These are phyloP conservation scores for Anthracocystis setariae DNA, from an alignment of 1,284 basidiomycete species.

Conservation along the genomic window DNA sequence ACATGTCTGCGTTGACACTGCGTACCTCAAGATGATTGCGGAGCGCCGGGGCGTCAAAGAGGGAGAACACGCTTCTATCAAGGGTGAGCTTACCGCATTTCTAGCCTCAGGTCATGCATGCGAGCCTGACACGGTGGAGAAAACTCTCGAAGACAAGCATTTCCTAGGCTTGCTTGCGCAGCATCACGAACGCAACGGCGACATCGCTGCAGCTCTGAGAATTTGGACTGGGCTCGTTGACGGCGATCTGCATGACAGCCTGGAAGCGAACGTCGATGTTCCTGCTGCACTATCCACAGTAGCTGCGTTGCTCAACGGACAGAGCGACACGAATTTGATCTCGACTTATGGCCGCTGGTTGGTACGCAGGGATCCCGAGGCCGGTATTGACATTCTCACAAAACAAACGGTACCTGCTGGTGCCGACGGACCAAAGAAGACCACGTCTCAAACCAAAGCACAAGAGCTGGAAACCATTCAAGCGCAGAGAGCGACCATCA, in stretches of 20 bases:
- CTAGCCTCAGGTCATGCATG: conserved; percentile 32
- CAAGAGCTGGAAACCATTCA: conserved; percentile 36
- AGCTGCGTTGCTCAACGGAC: conserved; percentile 17
- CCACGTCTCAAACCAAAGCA: conserved; percentile 17
- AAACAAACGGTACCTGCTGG: conserved; percentile 10
- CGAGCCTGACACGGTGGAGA: conserved; percentile 25
- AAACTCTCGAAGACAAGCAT: conserved; percentile 12
- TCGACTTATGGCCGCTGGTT: conserved; percentile 56
- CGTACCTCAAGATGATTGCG: conserved; percentile 24
- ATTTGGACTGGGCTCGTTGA: conserved; percentile 48
- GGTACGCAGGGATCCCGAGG: conserved; percentile 48
- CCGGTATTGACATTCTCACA: conserved; percentile 50
- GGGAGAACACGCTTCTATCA: not conserved
- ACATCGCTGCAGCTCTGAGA: conserved; percentile 34
- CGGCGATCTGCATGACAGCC: conserved; percentile 33
- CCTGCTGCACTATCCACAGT: conserved; percentile 26
- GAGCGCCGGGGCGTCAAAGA: conserved; percentile 6
- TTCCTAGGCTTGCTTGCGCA: conserved; percentile 29
- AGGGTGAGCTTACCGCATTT: conserved; percentile 29
- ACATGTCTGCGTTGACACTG: conserved; percentile 26
- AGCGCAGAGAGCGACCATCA: conserved; percentile 39
- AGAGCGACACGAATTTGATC: conserved; percentile 24
- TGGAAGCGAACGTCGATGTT: conserved; percentile 8
- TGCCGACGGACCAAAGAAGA: conserved; percentile 11
- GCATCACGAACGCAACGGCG: conserved; percentile 24